Evolutionary conservation across 225 moss, liverwort and hornwort species (phyloP), one percentile per base, ranked within the genome.

Genomic region (Antitrichia curtipendula): DNA sequence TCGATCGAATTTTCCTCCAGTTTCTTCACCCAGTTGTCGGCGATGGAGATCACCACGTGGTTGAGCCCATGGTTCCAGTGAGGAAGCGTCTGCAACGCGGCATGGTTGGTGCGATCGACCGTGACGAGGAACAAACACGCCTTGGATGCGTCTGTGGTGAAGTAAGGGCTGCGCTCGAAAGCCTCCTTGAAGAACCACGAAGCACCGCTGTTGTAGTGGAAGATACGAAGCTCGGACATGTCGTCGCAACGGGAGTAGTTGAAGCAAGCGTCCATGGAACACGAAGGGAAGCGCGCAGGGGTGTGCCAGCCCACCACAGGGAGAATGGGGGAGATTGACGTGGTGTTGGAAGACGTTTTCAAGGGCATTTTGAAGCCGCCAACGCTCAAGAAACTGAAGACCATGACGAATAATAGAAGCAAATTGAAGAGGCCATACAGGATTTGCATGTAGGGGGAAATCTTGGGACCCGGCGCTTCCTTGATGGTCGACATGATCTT

Each of bases 241-340:
- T 71, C 87, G 36, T 93, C 93, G 75, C 93, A 93, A 12, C 91
- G 87, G 5, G 91, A 84, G 43, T 90, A 90, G 70, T 93, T 91
- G 74, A 93, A 93, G 43, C 93, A 93, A 9, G 84, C 75, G 80
- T 90, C 93, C 93, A 93, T 93, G 10, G 91, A 93, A 70, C 91
- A 91, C 73, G 78, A 87, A 9, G 84, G 52, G 36, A 64, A 63
- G 36, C 88, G 72, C 59, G 88, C 73, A 11, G 91, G 83, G 7
- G 83, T 79, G 50, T 65, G 83, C 91, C 91, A 91, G 41, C 53
- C 87, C 36, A 54, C 23, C 5, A 41, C 70, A 19, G 75, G 54
- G 10, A 43, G 31, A 50, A 21, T 20, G n/a, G 34, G n/a, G 75
- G 75, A 75, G 50, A 12, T 7, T 8, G 76, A 4, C 8, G 82